Evolutionary conservation across 202 grass and related monocot species (phyloP).

Genomic region (Musa balbisiana): DNA sequence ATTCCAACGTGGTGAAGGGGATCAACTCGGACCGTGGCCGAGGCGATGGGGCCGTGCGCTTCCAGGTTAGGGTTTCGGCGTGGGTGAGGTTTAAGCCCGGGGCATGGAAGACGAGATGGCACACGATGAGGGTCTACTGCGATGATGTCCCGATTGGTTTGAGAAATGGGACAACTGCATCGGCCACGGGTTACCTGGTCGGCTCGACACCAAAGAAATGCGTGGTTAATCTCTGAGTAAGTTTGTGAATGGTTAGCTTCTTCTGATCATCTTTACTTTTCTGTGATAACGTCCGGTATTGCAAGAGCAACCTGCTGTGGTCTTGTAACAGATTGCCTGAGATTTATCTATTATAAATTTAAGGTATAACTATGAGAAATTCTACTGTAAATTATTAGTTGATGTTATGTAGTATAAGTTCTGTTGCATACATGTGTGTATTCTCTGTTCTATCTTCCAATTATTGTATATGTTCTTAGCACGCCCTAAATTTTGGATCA

Average conservation of each 20-base stretch:
- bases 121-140: constrained; percentile 53
- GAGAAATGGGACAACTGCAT: constrained; percentile 8
- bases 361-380: not conserved
- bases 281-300: not conserved
- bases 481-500: too few relatives aligned
- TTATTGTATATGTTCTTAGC: too few relatives aligned
- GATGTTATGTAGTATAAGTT: too few relatives aligned
- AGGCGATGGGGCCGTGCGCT: constrained; percentile 31
- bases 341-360: not conserved
- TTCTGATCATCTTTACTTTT: not conserved
- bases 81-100: constrained; percentile 55
- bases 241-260: not conserved
- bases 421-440: too few relatives aligned
- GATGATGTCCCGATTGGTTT: constrained; percentile 49
- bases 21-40: constrained; percentile 32
- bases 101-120: constrained; percentile 63
- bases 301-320: not conserved
- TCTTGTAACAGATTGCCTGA: not conserved
- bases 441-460: too few relatives aligned
- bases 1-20: constrained; percentile 30
- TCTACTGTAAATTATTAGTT: too few relatives aligned
- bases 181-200: not conserved
- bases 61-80: constrained; percentile 53
- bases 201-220: constrained; percentile 6
- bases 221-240: constrained; percentile 11